Evolutionary conservation across 192 early-diverging fungal genomes (phyloP), one percentile per base, ranked within the genome.

Genomic region (Umbelopsis isabellina): DNA sequence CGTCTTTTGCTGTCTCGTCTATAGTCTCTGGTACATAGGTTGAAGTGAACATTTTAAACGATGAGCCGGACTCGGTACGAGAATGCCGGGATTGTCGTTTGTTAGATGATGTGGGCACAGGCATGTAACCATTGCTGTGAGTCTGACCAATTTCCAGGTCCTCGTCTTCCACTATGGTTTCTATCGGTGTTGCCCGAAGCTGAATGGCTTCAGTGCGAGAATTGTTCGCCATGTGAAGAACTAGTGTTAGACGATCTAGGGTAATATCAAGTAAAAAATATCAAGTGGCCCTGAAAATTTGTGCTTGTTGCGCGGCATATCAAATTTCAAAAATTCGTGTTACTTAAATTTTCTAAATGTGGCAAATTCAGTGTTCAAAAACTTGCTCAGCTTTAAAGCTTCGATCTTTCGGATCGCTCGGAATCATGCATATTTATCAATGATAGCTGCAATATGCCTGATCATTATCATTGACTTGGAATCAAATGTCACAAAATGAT

Each of bases 51-150:
- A 61, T 61, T 33, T 61, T 61, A 30, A 61, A 61, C 30, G 55
- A 61, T 61, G 55, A 61, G 18, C 55, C 55, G 11, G 55, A 61
- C 18, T 61, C 55, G 27, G 55, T 61, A 30, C 55, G 55, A 16
- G 55, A 61, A 61, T 61, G 55, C 55, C 55, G 55, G 30, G 55
- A 61, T 61, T 61, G 55, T 30, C 55, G 55, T 35, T 61, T 61
- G 55, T 30, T 35, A 30, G 55, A 61, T 61, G 55, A 61, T 61
- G 55, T 61, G 18, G 55, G 55, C 21, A 61, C 55, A 12, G 55
- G 55, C 27, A 61, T 25, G 16, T 61, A 61, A 4, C 55, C 55
- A 61, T 61, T 37, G 55, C 55, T 61, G 25, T 61, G 21, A n/a
- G 33, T 35, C 13, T 35, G 55, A 5, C 55, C 55, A 37, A 61